Evolutionary conservation across 2,329 filamentous ascomycete species (phyloP), one percentile per base, ranked within the genome.

Genomic region (Colletotrichum ledebouriae): DNA sequence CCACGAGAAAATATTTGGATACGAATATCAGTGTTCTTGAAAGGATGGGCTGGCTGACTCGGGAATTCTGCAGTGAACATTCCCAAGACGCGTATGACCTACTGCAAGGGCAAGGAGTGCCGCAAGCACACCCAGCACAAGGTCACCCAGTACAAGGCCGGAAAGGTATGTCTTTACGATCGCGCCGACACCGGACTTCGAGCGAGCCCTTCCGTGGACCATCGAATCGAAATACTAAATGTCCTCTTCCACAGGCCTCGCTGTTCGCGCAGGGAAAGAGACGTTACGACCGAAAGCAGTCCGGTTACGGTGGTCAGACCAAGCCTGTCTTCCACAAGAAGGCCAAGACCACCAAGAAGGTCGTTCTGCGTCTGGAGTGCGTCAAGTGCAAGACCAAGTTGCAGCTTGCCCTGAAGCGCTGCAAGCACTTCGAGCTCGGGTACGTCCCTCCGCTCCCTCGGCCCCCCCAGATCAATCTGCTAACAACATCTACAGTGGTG

Each of bases 281-380:
- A 86, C 94, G 95, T 92, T 98, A 98, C 88, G 94, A 97, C 87
- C 90, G 94, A 82, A 98, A 98, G 90, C 95, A 98, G 89, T 94
- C 92, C 83, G 95, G 95, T 93, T 98, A 98, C 83, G 96, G 96
- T 93, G 96, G 96, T 94, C 96, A 99, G 89, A 99, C 96, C 81
- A 99, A 99, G 89, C 96, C 97, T 78, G 94, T 99, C 81, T 99
- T 98, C 93, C 96, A 98, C 93, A 99, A 98, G 92, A 98, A 98
- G 89, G 96, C 96, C 76, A 99, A 99, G 93, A 99, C 96, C 77
- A 99, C 96, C 83, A 99, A 99, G 93, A 99, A 99, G 92, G 92
- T 99, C 79, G 97, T 99, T 80, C 88, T 99, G 85, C 91, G 96
- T 88, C 87, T 99, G 85, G 96, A 99, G 86, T 99, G 96, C 89